A percentile compares a stretch with the other conserved stretches of the same genome.
These are phyloP conservation scores for Neonectria ditissima DNA, from an alignment of 2,329 filamentous ascomycete species.

Conservation along the genomic window DNA sequence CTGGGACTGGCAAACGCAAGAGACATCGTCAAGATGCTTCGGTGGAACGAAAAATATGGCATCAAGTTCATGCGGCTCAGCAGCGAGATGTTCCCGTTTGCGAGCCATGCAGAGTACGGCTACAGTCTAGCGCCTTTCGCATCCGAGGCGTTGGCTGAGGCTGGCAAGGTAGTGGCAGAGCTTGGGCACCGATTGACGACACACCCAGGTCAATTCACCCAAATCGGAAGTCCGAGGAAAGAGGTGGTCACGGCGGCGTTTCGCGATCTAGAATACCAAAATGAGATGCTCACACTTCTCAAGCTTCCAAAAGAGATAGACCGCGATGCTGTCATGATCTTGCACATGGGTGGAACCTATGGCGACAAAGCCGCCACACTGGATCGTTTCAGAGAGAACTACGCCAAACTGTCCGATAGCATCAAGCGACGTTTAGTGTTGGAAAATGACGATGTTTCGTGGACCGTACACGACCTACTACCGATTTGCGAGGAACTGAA, in stretches of 20 bases:
- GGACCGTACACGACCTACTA: slow-evolving; percentile 91
- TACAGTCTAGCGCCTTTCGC: slow-evolving; percentile 90
- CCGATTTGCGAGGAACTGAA: slow-evolving; percentile 94
- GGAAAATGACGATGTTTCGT: slow-evolving; percentile 94
- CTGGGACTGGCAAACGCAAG: slow-evolving; percentile 84
- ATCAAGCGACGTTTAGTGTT: slow-evolving; percentile 87
- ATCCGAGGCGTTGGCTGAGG: slow-evolving; percentile 79
- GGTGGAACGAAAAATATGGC: slow-evolving; percentile 91
- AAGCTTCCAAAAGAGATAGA: slow-evolving; percentile 82
- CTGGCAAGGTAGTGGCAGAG: slow-evolving; percentile 80
- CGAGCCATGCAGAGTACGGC: slow-evolving; percentile 86
- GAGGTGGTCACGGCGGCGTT: slow-evolving; percentile 82
- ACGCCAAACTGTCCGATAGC: slow-evolving; percentile 71
- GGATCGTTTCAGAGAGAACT: slow-evolving; percentile 82
- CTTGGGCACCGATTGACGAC: slow-evolving; percentile 88
- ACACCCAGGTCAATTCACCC: slow-evolving; percentile 93
- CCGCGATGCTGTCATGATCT: slow-evolving; percentile 90
- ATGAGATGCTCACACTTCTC: slow-evolving; percentile 83
- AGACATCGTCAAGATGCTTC: slow-evolving; percentile 86
- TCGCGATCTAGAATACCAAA: slow-evolving; percentile 88
- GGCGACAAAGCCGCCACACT: slow-evolving; percentile 87
- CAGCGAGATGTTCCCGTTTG: slow-evolving; percentile 97
- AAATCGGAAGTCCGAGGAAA: slow-evolving; percentile 84
- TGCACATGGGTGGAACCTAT: slow-evolving; percentile 93
- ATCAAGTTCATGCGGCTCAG: slow-evolving; percentile 94